phyloP scores from a whole-genome alignment of 2,329 filamentous ascomycete genomes.

The Xylariaceae sp. region DNA sequence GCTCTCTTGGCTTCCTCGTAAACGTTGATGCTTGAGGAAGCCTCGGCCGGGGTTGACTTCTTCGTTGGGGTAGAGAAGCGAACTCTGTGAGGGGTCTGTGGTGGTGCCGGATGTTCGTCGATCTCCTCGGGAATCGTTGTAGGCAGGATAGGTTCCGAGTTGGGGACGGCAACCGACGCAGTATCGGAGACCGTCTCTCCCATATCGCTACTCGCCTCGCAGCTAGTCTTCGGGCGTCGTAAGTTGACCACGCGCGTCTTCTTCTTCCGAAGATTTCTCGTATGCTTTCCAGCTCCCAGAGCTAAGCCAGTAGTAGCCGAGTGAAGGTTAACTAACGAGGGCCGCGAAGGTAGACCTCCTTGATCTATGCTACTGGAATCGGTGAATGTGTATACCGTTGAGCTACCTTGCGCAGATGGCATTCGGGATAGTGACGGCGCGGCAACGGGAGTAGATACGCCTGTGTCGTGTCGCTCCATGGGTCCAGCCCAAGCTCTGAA shows the following conservation, averaged over 20 bases:
- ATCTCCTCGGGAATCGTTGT: slow-evolving; percentile 56
- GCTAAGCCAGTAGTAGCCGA: slow-evolving; percentile 59
- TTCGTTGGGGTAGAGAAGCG: slow-evolving; percentile 37
- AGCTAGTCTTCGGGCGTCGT: slow-evolving; percentile 54
- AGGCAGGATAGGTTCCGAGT: slow-evolving; percentile 56
- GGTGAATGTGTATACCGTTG: slow-evolving; percentile 67
- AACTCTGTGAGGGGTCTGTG: slow-evolving; percentile 34
- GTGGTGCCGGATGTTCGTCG: slow-evolving; percentile 39
- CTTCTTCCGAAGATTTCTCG: slow-evolving; percentile 65
- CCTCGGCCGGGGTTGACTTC: slow-evolving; percentile 28
- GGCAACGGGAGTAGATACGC: slow-evolving; percentile 43
- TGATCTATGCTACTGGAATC: slow-evolving; percentile 61
- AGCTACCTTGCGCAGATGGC: slow-evolving; percentile 55
- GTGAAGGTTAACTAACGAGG: slow-evolving; percentile 58
- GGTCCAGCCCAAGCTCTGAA: slow-evolving; percentile 88
- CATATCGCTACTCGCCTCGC: slow-evolving; percentile 46
- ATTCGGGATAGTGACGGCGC: slow-evolving; percentile 56
- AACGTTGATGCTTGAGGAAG: slow-evolving; percentile 34
- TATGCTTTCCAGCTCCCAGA: slow-evolving; percentile 54
- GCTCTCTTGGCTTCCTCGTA: slow-evolving; percentile 27
- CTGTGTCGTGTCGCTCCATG: slow-evolving; percentile 60
- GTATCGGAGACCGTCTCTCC: slow-evolving; percentile 48
- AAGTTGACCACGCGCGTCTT: slow-evolving; percentile 81
- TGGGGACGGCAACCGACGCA: slow-evolving; percentile 52
- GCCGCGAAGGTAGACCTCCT: slow-evolving; percentile 61